Evolutionary conservation across 2,329 filamentous ascomycete species (phyloP).

Genomic region (Cytospora schulzeri): DNA sequence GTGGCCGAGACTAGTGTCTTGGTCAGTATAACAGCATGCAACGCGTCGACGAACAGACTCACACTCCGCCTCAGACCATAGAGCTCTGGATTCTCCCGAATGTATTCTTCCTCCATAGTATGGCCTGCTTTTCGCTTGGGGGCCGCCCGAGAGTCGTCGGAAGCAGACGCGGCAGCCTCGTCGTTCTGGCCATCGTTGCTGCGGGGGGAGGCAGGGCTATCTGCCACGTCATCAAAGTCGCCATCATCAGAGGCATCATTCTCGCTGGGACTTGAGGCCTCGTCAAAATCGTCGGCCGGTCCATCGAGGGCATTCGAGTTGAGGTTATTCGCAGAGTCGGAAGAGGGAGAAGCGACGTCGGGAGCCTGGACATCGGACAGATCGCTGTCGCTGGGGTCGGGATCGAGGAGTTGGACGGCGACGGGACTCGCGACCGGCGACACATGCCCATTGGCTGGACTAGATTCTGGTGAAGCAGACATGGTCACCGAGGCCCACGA

Average conservation of each 20-base stretch:
- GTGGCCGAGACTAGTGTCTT: conserved; percentile 54
- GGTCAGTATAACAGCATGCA: conserved; percentile 13
- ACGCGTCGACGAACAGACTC: conserved; percentile 34
- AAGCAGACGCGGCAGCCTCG: conserved; percentile 61
- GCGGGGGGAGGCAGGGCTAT: conserved; percentile 53
- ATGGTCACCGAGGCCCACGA: conserved; percentile 64
- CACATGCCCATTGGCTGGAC: conserved; percentile 67
- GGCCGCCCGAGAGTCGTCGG: conserved; percentile 68
- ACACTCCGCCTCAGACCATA: conserved; percentile 94
- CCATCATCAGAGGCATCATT: conserved; percentile 65
- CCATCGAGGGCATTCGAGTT: conserved; percentile 44
- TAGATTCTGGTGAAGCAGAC: conserved; percentile 62
- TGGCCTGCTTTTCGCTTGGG: conserved; percentile 70
- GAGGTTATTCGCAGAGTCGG: conserved; percentile 33
- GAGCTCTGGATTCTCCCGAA: conserved; percentile 88
- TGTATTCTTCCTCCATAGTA: conserved; percentile 76
- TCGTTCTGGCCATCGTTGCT: conserved; percentile 53
- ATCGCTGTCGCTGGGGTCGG: conserved; percentile 70
- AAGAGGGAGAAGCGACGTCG: conserved; percentile 38
- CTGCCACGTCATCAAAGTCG: conserved; percentile 73
- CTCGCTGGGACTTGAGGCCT: conserved; percentile 50
- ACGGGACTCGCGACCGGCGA: conserved; percentile 55
- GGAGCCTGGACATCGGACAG: conserved; percentile 69
- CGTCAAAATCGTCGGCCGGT: conserved; percentile 41
- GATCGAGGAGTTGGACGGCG: conserved; percentile 42